These are phyloP conservation scores for Cardamine occulta DNA, from an alignment of 345 rosid species.

Conservation along the genomic window DNA sequence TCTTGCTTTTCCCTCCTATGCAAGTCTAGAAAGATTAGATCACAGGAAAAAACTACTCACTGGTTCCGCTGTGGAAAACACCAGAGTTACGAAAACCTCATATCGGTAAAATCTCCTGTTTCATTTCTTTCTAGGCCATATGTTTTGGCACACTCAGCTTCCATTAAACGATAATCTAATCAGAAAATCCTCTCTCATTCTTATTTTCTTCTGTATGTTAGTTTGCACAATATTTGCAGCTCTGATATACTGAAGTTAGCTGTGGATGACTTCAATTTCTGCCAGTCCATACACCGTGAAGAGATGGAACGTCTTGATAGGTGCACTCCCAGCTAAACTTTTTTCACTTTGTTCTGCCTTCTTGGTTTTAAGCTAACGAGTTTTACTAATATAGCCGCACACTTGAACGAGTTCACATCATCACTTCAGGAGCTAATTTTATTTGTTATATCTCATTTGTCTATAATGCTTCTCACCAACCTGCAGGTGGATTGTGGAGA, in stretches of 20 bases:
- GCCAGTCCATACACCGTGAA: slow-evolving; percentile 61
- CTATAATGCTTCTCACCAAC: slow-evolving; percentile 17
- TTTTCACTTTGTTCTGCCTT: slow-evolving; percentile 7
- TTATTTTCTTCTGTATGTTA: slow-evolving; percentile 40
- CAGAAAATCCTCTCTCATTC: background rate
- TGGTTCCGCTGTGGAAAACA: slow-evolving; percentile 47
- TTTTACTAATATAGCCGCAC: slow-evolving; percentile 15
- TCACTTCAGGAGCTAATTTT: background rate
- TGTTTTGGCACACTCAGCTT: background rate
- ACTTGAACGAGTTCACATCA: slow-evolving; percentile 15
- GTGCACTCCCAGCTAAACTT: slow-evolving; percentile 40
- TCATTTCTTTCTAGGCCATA: background rate
- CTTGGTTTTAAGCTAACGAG: background rate
- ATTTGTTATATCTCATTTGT: background rate
- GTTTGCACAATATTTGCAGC: slow-evolving; percentile 49
- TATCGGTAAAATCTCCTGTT: slow-evolving; percentile 50
- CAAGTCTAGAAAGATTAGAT: slow-evolving; percentile 60
- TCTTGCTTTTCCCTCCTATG: slow-evolving; percentile 56
- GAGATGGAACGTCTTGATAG: slow-evolving; percentile 73
- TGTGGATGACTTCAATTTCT: slow-evolving; percentile 67
- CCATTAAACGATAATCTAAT: slow-evolving; percentile 5
- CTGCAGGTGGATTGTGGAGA: slow-evolving; percentile 73
- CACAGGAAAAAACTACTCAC: slow-evolving; percentile 65
- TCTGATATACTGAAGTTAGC: slow-evolving; percentile 67
- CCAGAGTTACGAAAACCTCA: slow-evolving; percentile 62